Evolutionary conservation across 345 rosid genomes (phyloP).

Genomic region (Arabidopsis thaliana): DNA sequence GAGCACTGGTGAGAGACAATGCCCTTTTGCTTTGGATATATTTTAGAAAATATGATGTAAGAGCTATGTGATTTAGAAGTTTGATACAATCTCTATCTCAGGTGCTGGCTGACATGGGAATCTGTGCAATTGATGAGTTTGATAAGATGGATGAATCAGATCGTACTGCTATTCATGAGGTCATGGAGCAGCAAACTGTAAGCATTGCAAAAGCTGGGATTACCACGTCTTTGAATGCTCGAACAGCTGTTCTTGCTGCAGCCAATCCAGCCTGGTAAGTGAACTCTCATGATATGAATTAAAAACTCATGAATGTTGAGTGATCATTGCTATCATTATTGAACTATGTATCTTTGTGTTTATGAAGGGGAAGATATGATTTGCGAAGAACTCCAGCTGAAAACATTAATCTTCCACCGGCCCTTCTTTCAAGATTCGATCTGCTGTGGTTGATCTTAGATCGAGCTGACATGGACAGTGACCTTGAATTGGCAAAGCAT

Average conservation of each 20-base stretch:
- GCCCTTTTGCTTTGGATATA: neutral
- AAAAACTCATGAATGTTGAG: neutral
- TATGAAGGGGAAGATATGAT: constrained; percentile 93
- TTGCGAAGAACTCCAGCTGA: constrained; percentile 95
- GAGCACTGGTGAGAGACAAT: constrained; percentile 79
- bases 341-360: constrained; percentile 29
- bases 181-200: constrained; percentile 99
- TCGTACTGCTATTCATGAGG: constrained; percentile 98
- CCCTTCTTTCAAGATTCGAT: constrained; percentile 93
- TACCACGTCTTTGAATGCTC: constrained; percentile 93
- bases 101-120: constrained; percentile 99
- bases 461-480: constrained; percentile 95
- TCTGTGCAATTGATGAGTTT: constrained; percentile 99
- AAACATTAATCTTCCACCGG: constrained; percentile 96
- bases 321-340: constrained; percentile 29
- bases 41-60: constrained; percentile 3
- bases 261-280: constrained; percentile 98
- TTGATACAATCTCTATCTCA: constrained; percentile 46
- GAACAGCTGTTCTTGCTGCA: constrained; percentile 98
- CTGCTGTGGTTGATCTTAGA: constrained; percentile 96
- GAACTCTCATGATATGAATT: constrained; percentile 10
- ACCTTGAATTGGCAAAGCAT: constrained; percentile 95
- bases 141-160: constrained; percentile 99
- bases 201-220: constrained; percentile 99
- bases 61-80: constrained; percentile 27